Conservation (phyloP, 306 rosid species). For the Spatholobus suberectus region DNA sequence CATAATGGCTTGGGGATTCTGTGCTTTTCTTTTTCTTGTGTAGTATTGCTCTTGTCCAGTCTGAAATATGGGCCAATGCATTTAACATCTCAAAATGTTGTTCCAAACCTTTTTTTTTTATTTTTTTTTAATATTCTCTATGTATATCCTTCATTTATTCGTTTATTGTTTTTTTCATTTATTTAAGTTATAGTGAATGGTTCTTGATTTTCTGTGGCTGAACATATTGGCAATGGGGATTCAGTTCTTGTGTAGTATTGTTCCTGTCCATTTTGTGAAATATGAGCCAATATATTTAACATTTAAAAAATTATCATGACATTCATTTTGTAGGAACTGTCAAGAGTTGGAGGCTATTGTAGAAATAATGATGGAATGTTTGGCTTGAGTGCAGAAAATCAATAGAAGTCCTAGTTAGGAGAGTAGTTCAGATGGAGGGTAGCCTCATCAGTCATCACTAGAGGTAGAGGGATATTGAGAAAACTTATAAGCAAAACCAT, state of each 20-base stretch:
- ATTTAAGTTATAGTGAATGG: slow-evolving; percentile 4
- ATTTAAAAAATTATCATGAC: slow-evolving; percentile 2
- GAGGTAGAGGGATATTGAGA: not conserved
- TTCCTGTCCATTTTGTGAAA: slow-evolving; percentile 20
- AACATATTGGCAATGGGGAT: not conserved
- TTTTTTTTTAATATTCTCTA: not conserved
- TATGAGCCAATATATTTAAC: not conserved
- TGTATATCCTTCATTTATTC: not conserved
- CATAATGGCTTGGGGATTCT: not conserved
- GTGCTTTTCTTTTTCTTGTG: slow-evolving; percentile 2
- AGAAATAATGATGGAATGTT: not conserved
- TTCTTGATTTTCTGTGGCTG: slow-evolving; percentile 21
- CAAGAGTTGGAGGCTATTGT: not conserved
- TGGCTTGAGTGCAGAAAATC: not conserved
- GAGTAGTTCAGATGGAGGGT: not conserved
- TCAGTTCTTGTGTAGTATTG: slow-evolving; percentile 10
- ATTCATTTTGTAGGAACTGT: not conserved
- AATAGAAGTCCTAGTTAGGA: not conserved
- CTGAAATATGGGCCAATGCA: not conserved
- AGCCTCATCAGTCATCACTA: not conserved
- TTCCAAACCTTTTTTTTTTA: not conserved
- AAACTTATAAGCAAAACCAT: not conserved
- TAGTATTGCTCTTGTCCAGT: not conserved
- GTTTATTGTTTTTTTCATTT: not conserved
- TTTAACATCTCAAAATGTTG: not conserved